These are phyloP conservation scores for Multifurca ochricompacta DNA, from an alignment of 768 basidiomycete genomes.

Conservation along the genomic window DNA sequence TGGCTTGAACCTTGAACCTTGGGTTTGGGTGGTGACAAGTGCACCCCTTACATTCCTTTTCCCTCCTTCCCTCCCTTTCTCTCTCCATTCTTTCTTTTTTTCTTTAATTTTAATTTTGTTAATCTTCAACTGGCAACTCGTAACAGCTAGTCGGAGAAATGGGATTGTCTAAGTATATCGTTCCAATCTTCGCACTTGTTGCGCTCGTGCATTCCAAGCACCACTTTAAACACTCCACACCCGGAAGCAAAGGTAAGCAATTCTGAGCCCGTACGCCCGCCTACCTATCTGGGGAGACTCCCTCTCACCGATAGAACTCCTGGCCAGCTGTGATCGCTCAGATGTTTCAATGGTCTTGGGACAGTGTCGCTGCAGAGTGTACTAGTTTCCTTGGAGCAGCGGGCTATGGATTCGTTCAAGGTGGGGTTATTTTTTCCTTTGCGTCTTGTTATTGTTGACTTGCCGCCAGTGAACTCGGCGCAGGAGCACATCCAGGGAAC, in stretches of 20 bases:
- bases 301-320: neutral
- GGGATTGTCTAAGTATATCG: neutral
- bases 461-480: constrained; percentile 37
- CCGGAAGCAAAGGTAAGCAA: neutral
- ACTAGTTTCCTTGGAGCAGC: constrained; percentile 57
- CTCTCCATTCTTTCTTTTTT: neutral
- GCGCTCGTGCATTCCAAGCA: neutral
- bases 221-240: neutral
- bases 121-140: neutral
- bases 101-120: no score
- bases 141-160: neutral
- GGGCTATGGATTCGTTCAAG: constrained; percentile 60
- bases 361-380: constrained; percentile 54
- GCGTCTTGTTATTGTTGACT: neutral
- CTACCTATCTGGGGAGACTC: neutral
- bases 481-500: constrained; percentile 49
- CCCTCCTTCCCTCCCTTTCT: neutral
- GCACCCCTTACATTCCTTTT: no score
- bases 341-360: constrained; percentile 61
- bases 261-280: no score
- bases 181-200: neutral
- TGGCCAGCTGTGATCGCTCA: constrained; percentile 47
- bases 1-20: no score
- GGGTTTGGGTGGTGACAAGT: no score
- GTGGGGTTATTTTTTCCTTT: constrained; percentile 23